Base-by-base conservation (phyloP, 345 rosid genomes). In the Iberis pinnata region DNA sequence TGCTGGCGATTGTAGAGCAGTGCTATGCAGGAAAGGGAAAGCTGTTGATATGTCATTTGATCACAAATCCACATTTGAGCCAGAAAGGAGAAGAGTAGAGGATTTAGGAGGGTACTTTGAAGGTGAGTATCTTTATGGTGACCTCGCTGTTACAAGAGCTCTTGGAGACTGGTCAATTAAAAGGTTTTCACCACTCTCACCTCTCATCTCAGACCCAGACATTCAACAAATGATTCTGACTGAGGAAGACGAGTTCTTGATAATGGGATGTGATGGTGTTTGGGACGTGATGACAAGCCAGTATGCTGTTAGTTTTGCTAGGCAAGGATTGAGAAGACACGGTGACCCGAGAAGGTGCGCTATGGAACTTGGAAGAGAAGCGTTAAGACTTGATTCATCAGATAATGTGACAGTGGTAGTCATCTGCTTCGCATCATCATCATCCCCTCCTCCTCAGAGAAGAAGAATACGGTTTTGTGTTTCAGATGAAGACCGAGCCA, bases 1-100 rank as follows among this genome's bases (percentile, higher is more conserved):
- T 65, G 96, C 79, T 15, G 92, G 98, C 3, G 98, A 90, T 67
- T 89, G 87, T 22, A 84, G 92, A 33, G 95, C 98, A 33, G 95
- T 90, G 40, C 74, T 86, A 32, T 89, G 90, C 22, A 75, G 76
- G 37, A 33, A 36, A 18, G 97, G 97, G 37, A 39, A 32, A 2
- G 90, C 94, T 15, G 59, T 75, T 43, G 84, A 80, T 54, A 77
- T 86, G 86, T 90, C 98, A 5, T 61, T 25, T 54, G 98, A 86
- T 70, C 98, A 90, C 54, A 82, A 77, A 55, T 85, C 89, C 18
- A 69, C 84, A 45, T 76, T 81, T 52, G 27, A 12, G 32, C 63
- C 56, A 43, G 98, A 90, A 58, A 76, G 50, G 71, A 55, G 8
- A 62, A 60, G 98, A 20, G 67, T 87, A 1, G 80, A 84, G 71